These are phyloP conservation scores for Pythium rhizo-oryzae DNA, from an alignment of 352 stramenopile genomes.

Conservation along the genomic window DNA sequence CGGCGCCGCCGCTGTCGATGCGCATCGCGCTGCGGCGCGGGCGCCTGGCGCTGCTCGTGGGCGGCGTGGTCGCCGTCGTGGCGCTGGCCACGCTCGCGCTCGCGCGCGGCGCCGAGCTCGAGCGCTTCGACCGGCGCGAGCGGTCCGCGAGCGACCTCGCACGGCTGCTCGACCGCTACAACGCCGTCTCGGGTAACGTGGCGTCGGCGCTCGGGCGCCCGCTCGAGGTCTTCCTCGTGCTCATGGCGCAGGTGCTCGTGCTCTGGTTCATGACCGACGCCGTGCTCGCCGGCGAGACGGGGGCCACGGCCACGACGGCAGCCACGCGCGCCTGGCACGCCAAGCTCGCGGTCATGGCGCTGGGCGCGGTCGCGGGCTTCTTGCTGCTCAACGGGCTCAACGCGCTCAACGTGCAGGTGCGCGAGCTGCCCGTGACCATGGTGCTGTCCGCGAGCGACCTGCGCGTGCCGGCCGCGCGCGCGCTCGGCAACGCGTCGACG, in stretches of 20 bases:
- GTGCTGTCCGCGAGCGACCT: slow-evolving; percentile 10
- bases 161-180: background rate
- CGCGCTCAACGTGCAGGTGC: background rate
- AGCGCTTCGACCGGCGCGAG: background rate
- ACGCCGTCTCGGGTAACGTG: slow-evolving; percentile 7
- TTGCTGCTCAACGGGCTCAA: no score
- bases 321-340: no score
- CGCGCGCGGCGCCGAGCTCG: background rate
- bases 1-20: no score
- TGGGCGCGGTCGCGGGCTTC: no score
- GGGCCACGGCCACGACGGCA: no score
- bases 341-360: no score
- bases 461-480: background rate
- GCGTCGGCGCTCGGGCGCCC: background rate
- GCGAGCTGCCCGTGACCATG: background rate
- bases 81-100: background rate
- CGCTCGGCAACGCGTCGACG: background rate
- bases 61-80: background rate
- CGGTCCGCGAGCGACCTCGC: background rate
- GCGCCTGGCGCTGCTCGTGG: background rate
- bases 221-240: background rate
- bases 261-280: background rate
- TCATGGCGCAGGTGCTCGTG: background rate
- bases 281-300: background rate
- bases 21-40: no score